Evolutionary conservation across 225 moss, liverwort and hornwort species (phyloP).

Genomic region (Lunularia cruciata): DNA sequence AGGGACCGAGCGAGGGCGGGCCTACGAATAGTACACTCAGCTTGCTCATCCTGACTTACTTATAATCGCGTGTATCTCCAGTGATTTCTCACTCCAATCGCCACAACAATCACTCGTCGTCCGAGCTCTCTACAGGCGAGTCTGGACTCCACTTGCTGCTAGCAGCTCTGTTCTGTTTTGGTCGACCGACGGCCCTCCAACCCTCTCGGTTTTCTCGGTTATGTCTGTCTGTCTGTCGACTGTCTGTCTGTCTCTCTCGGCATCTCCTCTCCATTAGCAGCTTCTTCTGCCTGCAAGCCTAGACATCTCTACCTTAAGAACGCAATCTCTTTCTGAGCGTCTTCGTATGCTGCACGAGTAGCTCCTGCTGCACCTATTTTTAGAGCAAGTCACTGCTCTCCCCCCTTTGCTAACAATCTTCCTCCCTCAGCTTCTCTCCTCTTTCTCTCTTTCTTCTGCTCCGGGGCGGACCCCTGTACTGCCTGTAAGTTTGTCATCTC

Average conservation of each 20-base stretch:
- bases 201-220: not conserved
- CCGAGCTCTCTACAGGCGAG: not conserved
- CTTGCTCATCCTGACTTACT: not conserved
- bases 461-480: not conserved
- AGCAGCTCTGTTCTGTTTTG: conserved; percentile 15
- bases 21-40: conserved; percentile 17
- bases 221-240: not conserved
- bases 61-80: conserved; percentile 18
- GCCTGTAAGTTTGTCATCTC: not conserved
- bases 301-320: not conserved
- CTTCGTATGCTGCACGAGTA: conserved; percentile 2
- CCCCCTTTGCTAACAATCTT: no score
- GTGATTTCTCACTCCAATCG: conserved; percentile 19
- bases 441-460: not conserved
- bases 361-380: conserved; percentile 5
- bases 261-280: no score
- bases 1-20: conserved; percentile 2
- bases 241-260: not conserved
- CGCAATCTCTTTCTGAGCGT: not conserved
- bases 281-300: conserved; percentile 1
- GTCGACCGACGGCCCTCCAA: conserved; percentile 7
- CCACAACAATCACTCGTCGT: conserved; percentile 14
- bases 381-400: no score
- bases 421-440: not conserved
- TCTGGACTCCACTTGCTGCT: not conserved